Conservation (phyloP, 768 basidiomycete genomes). For the Tricholoma hemisulphureum region DNA sequence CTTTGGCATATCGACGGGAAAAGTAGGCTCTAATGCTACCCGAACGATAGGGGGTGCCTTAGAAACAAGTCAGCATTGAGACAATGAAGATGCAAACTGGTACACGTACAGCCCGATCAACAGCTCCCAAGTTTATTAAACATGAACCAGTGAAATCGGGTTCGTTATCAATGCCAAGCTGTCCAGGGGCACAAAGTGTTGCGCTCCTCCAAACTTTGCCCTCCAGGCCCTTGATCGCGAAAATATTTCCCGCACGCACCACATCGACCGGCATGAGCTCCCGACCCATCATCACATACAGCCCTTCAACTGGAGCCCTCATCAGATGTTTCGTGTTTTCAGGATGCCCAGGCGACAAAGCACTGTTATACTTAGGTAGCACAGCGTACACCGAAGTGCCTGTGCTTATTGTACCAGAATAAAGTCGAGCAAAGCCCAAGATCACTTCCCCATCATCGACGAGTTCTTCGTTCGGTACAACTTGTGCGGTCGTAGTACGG, state of each 20-base stretch:
- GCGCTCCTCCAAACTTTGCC: slow-evolving; percentile 89
- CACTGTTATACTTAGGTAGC: slow-evolving; percentile 80
- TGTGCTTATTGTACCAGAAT: slow-evolving; percentile 77
- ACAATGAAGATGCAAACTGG: not conserved
- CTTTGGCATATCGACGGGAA: slow-evolving; percentile 85
- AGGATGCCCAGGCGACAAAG: slow-evolving; percentile 62
- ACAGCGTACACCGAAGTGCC: slow-evolving; percentile 69
- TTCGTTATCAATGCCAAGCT: slow-evolving; percentile 38
- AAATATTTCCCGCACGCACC: slow-evolving; percentile 91
- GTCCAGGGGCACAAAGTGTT: slow-evolving; percentile 75
- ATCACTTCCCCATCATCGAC: slow-evolving; percentile 58
- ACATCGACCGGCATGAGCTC: slow-evolving; percentile 82
- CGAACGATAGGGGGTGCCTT: slow-evolving; percentile 90
- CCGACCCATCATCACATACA: slow-evolving; percentile 98
- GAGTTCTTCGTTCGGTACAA: slow-evolving; percentile 13
- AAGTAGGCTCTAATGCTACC: slow-evolving; percentile 85
- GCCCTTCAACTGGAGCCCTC: slow-evolving; percentile 60
- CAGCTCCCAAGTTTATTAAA: slow-evolving; percentile 78
- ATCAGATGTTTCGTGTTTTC: slow-evolving; percentile 65
- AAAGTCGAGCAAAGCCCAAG: slow-evolving; percentile 91
- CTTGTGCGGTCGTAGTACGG: slow-evolving; percentile 6
- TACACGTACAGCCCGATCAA: slow-evolving; percentile 57
- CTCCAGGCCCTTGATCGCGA: slow-evolving; percentile 87
- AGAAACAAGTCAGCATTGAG: slow-evolving; percentile 6
- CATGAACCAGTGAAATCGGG: slow-evolving; percentile 40